phyloP scores from a whole-genome alignment of 176 grass and related monocot genomes.

The Triticum urartu region DNA sequence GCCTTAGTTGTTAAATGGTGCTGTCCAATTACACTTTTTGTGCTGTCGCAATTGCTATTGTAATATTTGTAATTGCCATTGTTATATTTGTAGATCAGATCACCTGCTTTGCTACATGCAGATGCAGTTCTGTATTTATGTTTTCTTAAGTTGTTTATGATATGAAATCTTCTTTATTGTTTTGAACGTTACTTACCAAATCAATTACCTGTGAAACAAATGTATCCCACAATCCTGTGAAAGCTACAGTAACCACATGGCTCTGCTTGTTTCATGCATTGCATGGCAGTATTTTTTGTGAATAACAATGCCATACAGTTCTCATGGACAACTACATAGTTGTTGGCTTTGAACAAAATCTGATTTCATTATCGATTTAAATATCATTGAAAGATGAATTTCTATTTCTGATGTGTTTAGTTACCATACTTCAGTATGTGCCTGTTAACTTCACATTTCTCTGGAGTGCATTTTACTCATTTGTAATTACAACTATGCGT shows the following conservation, averaged over 20 bases:
- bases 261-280: background rate
- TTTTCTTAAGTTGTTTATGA: constrained; percentile 8
- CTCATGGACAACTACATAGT: background rate
- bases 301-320: background rate
- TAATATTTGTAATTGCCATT: background rate
- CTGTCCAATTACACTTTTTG: constrained; percentile 1
- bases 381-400: background rate
- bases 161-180: background rate
- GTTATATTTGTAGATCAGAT: constrained; percentile 16
- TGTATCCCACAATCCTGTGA: background rate
- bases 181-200: background rate
- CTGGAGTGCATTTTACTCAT: background rate
- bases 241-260: background rate
- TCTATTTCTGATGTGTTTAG: background rate
- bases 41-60: background rate
- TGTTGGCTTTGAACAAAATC: constrained; percentile 2
- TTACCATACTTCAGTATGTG: constrained; percentile 2
- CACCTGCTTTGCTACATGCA: background rate
- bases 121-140: background rate
- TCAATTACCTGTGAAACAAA: background rate
- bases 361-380: background rate
- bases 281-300: background rate
- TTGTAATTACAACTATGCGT: constrained; percentile 21
- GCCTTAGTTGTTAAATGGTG: constrained; percentile 10
- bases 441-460: constrained; percentile 19